Evolutionary conservation across 495 filamentous ascomycete species (phyloP).

Genomic region (Staphylotrichum tortipilum): DNA sequence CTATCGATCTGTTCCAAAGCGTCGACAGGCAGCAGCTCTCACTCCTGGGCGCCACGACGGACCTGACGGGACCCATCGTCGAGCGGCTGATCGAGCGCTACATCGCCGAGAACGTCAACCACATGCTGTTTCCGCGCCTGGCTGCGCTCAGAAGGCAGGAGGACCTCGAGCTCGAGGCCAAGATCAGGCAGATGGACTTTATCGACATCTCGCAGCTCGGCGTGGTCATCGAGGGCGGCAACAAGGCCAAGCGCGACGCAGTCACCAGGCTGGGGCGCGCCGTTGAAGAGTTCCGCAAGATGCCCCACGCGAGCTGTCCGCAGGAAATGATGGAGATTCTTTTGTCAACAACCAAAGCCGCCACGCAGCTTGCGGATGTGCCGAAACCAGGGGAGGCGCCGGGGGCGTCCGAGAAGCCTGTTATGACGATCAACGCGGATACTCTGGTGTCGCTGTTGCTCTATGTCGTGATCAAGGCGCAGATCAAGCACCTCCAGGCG

Average conservation of each 20-base stretch:
- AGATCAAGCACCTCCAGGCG: constrained; percentile 81
- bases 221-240: constrained; percentile 67
- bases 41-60: constrained; percentile 82
- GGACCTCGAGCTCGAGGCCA: constrained; percentile 82
- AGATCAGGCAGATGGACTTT: constrained; percentile 84
- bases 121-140: constrained; percentile 70
- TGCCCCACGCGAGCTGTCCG: constrained; percentile 73
- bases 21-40: constrained; percentile 95
- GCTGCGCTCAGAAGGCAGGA: constrained; percentile 69
- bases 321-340: constrained; percentile 93
- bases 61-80: constrained; percentile 83
- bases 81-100: constrained; percentile 94
- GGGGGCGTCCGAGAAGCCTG: constrained; percentile 31
- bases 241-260: constrained; percentile 62
- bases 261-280: constrained; percentile 61
- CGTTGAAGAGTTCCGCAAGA: constrained; percentile 83
- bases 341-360: constrained; percentile 73
- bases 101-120: constrained; percentile 87
- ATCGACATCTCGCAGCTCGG: constrained; percentile 94
- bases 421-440: constrained; percentile 89
- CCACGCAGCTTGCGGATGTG: constrained; percentile 52
- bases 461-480: constrained; percentile 85
- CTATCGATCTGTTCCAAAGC: constrained; percentile 89
- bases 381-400: constrained; percentile 20
- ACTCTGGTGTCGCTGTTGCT: constrained; percentile 87